Evolutionary conservation across 2,329 filamentous ascomycete species (phyloP).

Genomic region (Colletotrichum camelliae): DNA sequence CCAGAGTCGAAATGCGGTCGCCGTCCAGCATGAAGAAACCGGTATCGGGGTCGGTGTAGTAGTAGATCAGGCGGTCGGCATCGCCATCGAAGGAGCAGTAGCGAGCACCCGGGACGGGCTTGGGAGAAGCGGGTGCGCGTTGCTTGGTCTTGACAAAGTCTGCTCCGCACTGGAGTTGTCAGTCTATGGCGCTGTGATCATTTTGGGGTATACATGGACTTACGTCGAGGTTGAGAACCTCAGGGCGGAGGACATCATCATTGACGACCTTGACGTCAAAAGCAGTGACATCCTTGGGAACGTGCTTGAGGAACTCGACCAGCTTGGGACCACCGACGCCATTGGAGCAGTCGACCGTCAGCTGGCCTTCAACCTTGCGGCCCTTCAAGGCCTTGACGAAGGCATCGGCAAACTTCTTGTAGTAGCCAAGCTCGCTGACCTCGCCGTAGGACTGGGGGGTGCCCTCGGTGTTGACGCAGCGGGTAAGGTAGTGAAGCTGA

Average conservation of each 20-base stretch:
- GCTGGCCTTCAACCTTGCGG: constrained; percentile 72
- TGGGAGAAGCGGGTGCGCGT: constrained; percentile 82
- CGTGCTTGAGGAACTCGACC: constrained; percentile 81
- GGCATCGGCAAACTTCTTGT: constrained; percentile 85
- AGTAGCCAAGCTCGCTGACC: constrained; percentile 90
- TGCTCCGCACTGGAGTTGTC: constrained; percentile 74
- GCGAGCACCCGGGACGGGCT: constrained; percentile 76
- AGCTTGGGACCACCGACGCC: constrained; percentile 95
- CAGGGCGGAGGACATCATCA: constrained; percentile 89
- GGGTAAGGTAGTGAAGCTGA: constrained; percentile 96
- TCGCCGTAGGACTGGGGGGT: constrained; percentile 88
- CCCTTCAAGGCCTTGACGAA: constrained; percentile 85
- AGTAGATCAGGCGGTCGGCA: constrained; percentile 94
- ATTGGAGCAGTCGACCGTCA: constrained; percentile 95
- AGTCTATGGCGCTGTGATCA: neutral
- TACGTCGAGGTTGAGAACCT: constrained; percentile 87
- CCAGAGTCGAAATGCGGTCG: constrained; percentile 94
- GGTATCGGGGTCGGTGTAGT: constrained; percentile 83
- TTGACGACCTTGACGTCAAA: constrained; percentile 89
- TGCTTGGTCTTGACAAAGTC: constrained; percentile 98
- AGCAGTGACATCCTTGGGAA: constrained; percentile 72
- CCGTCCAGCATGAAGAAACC: constrained; percentile 94
- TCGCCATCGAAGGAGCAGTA: constrained; percentile 95
- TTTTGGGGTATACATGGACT: constrained; percentile 30
- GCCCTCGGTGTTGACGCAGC: constrained; percentile 91